Conservation (phyloP, 129 eudicot genomes). For the Tagetes erecta region DNA sequence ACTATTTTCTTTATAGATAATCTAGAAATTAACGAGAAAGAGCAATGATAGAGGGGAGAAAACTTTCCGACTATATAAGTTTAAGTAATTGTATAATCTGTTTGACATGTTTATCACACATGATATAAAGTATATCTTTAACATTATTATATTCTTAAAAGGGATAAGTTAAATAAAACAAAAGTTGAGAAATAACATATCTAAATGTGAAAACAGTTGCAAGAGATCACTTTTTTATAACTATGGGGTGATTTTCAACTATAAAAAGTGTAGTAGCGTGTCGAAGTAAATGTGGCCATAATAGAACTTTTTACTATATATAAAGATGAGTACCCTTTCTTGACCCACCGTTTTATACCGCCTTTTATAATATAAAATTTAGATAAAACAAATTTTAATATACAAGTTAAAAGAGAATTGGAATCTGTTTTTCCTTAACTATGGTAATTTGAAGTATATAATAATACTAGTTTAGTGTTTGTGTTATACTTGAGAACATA, state of each 20-base stretch:
- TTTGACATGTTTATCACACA: constrained; percentile 1
- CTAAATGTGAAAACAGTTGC: neutral
- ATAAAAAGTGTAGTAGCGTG: neutral
- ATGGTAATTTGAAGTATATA: too few species aligned
- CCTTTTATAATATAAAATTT: neutral
- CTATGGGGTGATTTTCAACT: neutral
- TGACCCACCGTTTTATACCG: neutral
- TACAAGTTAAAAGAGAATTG: neutral
- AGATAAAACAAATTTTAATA: neutral
- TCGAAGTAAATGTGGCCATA: constrained; percentile 4
- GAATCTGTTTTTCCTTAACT: neutral
- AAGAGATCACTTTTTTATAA: too few species aligned
- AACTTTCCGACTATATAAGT: too few species aligned
- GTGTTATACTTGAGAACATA: too few species aligned
- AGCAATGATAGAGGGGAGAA: too few species aligned
- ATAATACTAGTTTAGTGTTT: too few species aligned
- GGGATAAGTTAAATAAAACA: neutral
- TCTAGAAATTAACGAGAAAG: too few species aligned
- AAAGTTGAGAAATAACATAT: neutral
- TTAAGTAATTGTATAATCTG: neutral
- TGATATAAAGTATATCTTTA: neutral
- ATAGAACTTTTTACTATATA: neutral
- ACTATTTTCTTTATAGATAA: too few species aligned
- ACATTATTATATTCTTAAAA: neutral
- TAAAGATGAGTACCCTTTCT: neutral